These are phyloP conservation scores for Phialemoniopsis sp. DNA, from an alignment of 2,329 filamentous ascomycete genomes.

Conservation along the genomic window DNA sequence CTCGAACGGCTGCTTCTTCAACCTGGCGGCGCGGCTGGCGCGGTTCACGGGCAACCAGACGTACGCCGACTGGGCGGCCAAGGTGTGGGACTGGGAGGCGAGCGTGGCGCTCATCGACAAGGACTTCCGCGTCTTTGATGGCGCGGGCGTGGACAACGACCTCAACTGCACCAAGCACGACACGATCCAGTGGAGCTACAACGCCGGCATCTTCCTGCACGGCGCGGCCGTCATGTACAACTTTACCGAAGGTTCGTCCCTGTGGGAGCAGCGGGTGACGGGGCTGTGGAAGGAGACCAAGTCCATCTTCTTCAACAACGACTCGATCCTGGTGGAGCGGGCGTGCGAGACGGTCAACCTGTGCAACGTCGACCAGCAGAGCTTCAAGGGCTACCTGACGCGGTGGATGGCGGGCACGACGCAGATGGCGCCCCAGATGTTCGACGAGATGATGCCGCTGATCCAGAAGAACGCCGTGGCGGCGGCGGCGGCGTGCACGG, in stretches of 20 bases:
- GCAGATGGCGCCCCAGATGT: constrained; percentile 50
- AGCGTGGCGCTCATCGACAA: constrained; percentile 50
- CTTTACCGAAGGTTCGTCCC: constrained; percentile 43
- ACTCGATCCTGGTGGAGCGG: constrained; percentile 57
- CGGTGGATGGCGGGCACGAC: constrained; percentile 59
- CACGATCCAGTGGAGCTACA: constrained; percentile 64
- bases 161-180: constrained; percentile 48
- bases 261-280: constrained; percentile 55
- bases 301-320: constrained; percentile 56
- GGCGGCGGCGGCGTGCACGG: constrained; percentile 48
- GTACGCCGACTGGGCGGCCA: constrained; percentile 72
- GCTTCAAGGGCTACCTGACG: constrained; percentile 72
- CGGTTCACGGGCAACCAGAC: constrained; percentile 76
- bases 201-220: constrained; percentile 62
- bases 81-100: constrained; percentile 63
- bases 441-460: constrained; percentile 43
- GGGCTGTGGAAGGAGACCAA: constrained; percentile 49
- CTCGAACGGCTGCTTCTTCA: constrained; percentile 67
- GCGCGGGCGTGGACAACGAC: constrained; percentile 35
- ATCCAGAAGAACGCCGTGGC: constrained; percentile 45
- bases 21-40: constrained; percentile 66
- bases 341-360: constrained; percentile 57
- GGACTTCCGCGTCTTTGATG: constrained; percentile 55
- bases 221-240: constrained; percentile 60
- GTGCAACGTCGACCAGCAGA: constrained; percentile 69